Base-by-base conservation (phyloP, 306 rosid species). In the Fagus crenata region DNA sequence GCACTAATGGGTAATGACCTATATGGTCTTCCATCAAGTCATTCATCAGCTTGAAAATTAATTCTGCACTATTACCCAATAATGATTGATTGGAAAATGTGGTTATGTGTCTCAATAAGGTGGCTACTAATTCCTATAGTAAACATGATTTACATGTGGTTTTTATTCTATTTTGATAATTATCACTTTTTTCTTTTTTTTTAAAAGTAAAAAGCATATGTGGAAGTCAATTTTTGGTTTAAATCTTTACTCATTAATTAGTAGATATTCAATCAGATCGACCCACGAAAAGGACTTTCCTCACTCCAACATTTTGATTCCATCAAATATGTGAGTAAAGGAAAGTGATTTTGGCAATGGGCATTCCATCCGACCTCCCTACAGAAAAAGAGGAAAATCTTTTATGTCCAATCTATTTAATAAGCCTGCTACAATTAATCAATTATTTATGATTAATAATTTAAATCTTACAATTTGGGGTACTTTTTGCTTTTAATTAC, bases 21-120 rank as follows among this genome's bases (percentile, higher is more conserved):
- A 8, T 78, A 0, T 65, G 61, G 54, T 77, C 77, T 72, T 76
- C 49, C 17, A 49, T 64, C 63, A 65, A 75, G 65, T 67, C 69
- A 40, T 75, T 59, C 35, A 75, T 53, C 60, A 41, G 17, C 71
- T 72, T 76, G 49, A 71, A 65, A 65, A 31, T 13, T 12, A 39
- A 5, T 51, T 55, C 39, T 64, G 35, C 43, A n/a, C 68, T 13
- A n/a, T 1, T 22, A 7, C 53, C 22, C 74, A 53, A 77, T 73
- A 14, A 63, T 64, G 54, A 28, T 69, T 55, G 61, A 14, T 71
- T 39, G 56, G 39, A 1, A 59, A 59, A 77, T 22, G 28, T 22
- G 28, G 28, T 22, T 22, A 22, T 22, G 28, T 22, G 28, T 22
- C 28, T 22, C 28, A 22, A 22, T 22, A 22, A 22, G 28, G 28